Conservation (phyloP, 2,329 filamentous ascomycete genomes). For the Cercospora zeina region DNA sequence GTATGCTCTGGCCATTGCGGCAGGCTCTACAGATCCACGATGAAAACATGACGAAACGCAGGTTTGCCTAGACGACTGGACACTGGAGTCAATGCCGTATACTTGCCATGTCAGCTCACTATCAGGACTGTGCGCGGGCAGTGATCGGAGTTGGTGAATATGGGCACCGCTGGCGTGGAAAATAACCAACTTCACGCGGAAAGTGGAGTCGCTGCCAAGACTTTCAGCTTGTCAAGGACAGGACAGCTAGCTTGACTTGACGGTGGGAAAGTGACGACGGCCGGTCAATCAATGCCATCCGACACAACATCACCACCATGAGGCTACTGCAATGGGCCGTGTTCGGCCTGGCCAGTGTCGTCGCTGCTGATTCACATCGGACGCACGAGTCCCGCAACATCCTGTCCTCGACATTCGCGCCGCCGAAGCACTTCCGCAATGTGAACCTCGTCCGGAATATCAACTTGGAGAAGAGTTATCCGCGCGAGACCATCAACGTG, state of each 20-base stretch:
- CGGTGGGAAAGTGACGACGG: constrained; percentile 1
- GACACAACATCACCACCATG: constrained; percentile 32
- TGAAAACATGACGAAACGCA: not conserved
- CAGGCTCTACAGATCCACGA: constrained; percentile 29
- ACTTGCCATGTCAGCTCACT: not conserved
- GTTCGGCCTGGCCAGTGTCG: constrained; percentile 53
- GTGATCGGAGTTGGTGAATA: not conserved
- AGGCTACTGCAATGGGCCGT: constrained; percentile 38
- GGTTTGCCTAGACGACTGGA: not conserved
- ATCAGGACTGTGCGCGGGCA: not conserved
- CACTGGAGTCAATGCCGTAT: not conserved
- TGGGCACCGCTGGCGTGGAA: not conserved
- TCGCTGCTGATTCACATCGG: constrained; percentile 60
- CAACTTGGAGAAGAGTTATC: constrained; percentile 90
- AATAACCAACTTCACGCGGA: not conserved
- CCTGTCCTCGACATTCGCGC: constrained; percentile 64
- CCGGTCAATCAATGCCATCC: not conserved
- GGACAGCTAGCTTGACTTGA: constrained; percentile 13
- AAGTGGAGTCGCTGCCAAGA: constrained; percentile 9
- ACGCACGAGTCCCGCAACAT: constrained; percentile 54
- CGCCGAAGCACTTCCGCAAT: constrained; percentile 91
- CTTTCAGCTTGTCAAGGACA: constrained; percentile 4
- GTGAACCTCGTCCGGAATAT: constrained; percentile 85
- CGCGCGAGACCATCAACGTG: constrained; percentile 89
- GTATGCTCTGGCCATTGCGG: constrained; percentile 12